Base-by-base conservation (phyloP, 495 filamentous ascomycete genomes). In the Echria macrotheca region DNA sequence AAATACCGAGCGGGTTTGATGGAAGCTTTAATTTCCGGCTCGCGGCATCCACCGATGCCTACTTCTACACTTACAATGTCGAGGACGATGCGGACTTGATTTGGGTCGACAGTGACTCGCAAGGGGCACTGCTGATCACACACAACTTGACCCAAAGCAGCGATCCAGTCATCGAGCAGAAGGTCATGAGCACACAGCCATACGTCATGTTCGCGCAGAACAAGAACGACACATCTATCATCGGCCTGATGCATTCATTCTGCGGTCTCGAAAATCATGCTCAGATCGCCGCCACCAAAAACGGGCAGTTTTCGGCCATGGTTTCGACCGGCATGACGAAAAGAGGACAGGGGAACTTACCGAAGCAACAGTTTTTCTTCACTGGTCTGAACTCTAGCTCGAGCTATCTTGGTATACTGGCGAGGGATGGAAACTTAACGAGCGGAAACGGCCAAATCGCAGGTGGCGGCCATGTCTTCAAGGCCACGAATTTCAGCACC, bases 321-420 rank as follows among this genome's bases (percentile, higher is more conserved):
- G 69, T 83, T 11, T 67, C 79, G 14, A 76, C 75, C 24, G 74
- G 75, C 36, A 86, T 95, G 75, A 93, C 85, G 2, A 77, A 60
- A 19, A 72, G 80, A 2, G 81, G 82, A 3, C 65, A 70, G 0
- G 75, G 73, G 4, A 80, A 79, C 41, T 63, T 80, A 33, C 86
- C 87, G 0, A 86, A 86, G 57, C 79, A 94, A 66, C 87, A 96
- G 59, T 94, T 97, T 65, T 87, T 91, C 54, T 68, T 95, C 24
- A 79, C 72, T 12, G 79, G 80, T 1, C 73, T 98, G 14, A 87
- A 89, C 41, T 63, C 69, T 4, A 86, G 78, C 53, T 77, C 84
- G 5, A 73, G 65, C 0, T 98, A 97, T 57, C 55, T 70, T 32
- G 87, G 76, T 0, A 81, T 89, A 43, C 66, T 96, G 23, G 87